Base-by-base conservation (phyloP, 2,329 filamentous ascomycete species). In the Botrytis deweyae region DNA sequence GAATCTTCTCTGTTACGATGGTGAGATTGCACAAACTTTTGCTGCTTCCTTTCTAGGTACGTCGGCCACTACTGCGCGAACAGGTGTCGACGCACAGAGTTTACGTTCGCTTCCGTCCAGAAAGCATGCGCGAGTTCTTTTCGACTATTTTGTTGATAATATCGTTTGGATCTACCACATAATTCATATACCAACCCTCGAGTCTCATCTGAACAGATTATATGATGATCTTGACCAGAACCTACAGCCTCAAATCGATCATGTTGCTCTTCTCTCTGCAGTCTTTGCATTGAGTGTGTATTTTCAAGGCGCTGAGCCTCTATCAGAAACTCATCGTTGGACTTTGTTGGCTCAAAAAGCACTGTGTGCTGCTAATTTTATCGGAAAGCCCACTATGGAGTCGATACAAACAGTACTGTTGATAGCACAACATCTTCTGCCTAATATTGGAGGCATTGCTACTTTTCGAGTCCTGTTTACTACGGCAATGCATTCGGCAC, bases 361-460 rank as follows among this genome's bases (percentile, higher is more conserved):
- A 36, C 52, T 78, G 3, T 73, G 72, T 40, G 80, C 81, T 67
- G 78, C 82, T 14, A 78, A 80, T 72, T 73, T 76, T 75, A 74
- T 78, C 14, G 70, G 70, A 22, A 49, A 68, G 20, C 77, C 76
- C 2, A 82, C 81, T 1, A 73, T 84, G 14, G 82, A 84, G 72
- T 81, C 80, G 55, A 74, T 84, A 4, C 82, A 84, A 75, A 80
- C 80, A 0, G 79, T 81, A 20, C 79, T 83, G 4, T 81, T 84
- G 12, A 58, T 82, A 0, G 76, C 78, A 14, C 83, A 82, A 70
- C 77, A 83, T 62, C 75, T 81, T n/a, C 65, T 78, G 33, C 82
- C 83, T 29, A 74, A 82, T 20, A 81, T 83, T 66, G 83, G 83
- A 9, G 77, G 82, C 8, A 80, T 82, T 3, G 74, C 80, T 8